Evolutionary conservation across 106 monocot genomes (phyloP).

Genomic region (Platanthera zijinensis): DNA sequence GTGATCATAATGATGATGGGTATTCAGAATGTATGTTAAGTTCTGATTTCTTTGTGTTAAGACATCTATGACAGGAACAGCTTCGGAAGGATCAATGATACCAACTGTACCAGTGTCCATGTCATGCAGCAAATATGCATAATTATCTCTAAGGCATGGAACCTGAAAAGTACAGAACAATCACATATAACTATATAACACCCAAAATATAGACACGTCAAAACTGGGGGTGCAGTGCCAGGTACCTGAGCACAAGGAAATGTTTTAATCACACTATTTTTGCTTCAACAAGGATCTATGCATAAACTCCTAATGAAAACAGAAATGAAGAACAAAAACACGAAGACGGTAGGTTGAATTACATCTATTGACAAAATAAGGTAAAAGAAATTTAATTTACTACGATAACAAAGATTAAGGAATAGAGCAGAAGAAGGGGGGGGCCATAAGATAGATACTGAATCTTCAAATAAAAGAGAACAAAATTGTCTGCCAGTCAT

Average conservation of each 20-base stretch:
- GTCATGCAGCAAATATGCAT: conserved; percentile 94
- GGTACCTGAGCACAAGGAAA: background rate
- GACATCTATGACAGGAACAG: conserved; percentile 70
- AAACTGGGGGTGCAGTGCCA: background rate
- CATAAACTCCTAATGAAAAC: conserved; percentile 1
- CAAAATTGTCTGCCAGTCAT: background rate
- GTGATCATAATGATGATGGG: conserved; percentile 97
- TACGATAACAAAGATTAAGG: background rate
- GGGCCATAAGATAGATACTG: background rate
- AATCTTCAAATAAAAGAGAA: background rate
- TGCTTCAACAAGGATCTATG: background rate
- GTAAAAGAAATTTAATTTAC: background rate
- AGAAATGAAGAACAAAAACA: background rate
- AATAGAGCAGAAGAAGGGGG: background rate
- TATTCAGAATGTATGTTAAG: conserved; percentile 88
- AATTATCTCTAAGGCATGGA: conserved; percentile 89
- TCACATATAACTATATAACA: background rate
- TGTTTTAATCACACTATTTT: background rate
- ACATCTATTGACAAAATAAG: background rate
- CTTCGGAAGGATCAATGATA: conserved; percentile 95
- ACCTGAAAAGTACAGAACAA: conserved; percentile 35
- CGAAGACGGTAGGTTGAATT: background rate
- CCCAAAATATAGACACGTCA: background rate
- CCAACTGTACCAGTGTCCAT: conserved; percentile 86
- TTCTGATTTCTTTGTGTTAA: conserved; percentile 70